Evolutionary conservation across 2,329 filamentous ascomycete genomes (phyloP).

Genomic region (Aspergillus proliferans): DNA sequence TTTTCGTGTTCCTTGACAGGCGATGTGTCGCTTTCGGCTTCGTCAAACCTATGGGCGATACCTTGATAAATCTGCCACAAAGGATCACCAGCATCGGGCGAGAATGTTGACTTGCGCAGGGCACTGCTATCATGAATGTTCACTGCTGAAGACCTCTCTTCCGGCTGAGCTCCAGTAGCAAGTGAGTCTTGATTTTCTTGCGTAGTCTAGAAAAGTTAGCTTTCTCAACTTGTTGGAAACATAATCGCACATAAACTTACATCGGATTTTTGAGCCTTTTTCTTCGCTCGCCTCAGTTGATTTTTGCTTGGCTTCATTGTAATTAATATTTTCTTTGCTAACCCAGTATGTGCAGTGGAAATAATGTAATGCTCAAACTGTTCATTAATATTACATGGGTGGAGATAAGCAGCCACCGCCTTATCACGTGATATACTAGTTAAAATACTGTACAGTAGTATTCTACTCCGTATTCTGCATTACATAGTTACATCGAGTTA

Average conservation of each 20-base stretch:
- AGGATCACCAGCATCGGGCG: slow-evolving; percentile 63
- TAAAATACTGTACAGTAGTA: too few relatives aligned
- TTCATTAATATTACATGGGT: too few relatives aligned
- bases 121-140: slow-evolving; percentile 25
- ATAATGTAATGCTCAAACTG: too few relatives aligned
- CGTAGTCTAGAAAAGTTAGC: slow-evolving; percentile 26
- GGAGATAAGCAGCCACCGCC: too few relatives aligned
- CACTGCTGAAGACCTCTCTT: slow-evolving; percentile 8
- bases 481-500: too few relatives aligned
- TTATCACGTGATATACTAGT: too few relatives aligned
- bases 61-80: slow-evolving; percentile 77
- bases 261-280: slow-evolving; percentile 80
- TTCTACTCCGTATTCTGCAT: too few relatives aligned
- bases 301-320: slow-evolving; percentile 78
- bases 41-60: slow-evolving; percentile 74
- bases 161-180: slow-evolving; percentile 1
- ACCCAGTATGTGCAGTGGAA: too few relatives aligned
- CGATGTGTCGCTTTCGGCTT: slow-evolving; percentile 56
- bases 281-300: slow-evolving; percentile 84
- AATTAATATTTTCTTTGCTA: not conserved
- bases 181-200: slow-evolving; percentile 3
- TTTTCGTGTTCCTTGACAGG: slow-evolving; percentile 65
- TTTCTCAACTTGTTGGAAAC: not conserved
- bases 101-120: slow-evolving; percentile 41
- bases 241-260: slow-evolving; percentile 29